Evolutionary conservation across 495 filamentous ascomycete genomes (phyloP).

Genomic region (Hypoxylon intermedium): DNA sequence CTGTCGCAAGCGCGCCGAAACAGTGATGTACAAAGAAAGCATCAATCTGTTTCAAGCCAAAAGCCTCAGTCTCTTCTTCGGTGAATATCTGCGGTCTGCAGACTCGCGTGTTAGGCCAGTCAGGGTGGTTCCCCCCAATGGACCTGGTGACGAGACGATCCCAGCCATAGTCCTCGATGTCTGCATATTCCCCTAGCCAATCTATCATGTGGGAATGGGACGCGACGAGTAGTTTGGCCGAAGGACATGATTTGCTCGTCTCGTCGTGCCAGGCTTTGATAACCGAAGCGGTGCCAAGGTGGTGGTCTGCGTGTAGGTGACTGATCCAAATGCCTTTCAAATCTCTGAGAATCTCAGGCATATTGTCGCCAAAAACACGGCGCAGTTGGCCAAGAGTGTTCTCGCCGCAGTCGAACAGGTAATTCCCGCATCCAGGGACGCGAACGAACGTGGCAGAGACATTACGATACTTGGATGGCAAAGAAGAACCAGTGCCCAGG

Average conservation of each 20-base stretch:
- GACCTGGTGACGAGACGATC: constrained; percentile 47
- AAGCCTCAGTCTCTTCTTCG: constrained; percentile 23
- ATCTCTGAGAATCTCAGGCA: constrained; percentile 74
- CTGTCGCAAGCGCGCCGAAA: constrained; percentile 74
- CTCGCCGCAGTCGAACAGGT: constrained; percentile 91
- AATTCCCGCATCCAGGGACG: constrained; percentile 82
- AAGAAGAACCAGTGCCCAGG: constrained; percentile 87
- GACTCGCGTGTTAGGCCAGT: constrained; percentile 11
- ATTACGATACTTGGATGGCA: constrained; percentile 92
- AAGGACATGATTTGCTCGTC: constrained; percentile 37
- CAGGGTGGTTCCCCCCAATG: too few relatives aligned
- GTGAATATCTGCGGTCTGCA: constrained; percentile 18
- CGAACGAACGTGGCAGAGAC: constrained; percentile 86
- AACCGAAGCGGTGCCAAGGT: constrained; percentile 79
- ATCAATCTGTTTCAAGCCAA: constrained; percentile 59
- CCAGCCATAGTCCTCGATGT: constrained; percentile 79
- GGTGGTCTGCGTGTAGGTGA: constrained; percentile 95
- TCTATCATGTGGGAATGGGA: constrained; percentile 69
- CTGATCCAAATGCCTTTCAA: constrained; percentile 91
- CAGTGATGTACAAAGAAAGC: constrained; percentile 78
- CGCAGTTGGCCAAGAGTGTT: constrained; percentile 90
- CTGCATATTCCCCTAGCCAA: constrained; percentile 79
- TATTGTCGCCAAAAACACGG: constrained; percentile 70
- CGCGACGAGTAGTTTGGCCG: constrained; percentile 52
- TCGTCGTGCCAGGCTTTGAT: constrained; percentile 79